Conservation (phyloP, 2,329 filamentous ascomycete species). For the Colletotrichum gloeosporioides region DNA sequence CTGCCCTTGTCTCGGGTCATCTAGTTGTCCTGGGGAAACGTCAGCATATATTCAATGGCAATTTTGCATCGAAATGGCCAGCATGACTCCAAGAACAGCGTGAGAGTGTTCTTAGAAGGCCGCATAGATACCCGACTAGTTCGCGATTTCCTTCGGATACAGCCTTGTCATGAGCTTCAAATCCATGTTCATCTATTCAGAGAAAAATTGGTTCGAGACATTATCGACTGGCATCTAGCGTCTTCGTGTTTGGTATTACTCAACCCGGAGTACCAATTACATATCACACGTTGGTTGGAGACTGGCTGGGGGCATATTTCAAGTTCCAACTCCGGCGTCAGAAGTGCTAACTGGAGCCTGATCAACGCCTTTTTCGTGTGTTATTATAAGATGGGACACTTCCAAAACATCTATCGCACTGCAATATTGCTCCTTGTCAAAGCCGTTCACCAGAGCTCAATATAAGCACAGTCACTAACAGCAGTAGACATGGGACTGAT, state of each 20-base stretch:
- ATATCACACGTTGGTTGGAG: background rate
- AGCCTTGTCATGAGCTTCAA: background rate
- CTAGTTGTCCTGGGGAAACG: background rate
- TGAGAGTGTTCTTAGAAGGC: background rate
- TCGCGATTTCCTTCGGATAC: background rate
- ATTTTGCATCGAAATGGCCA: background rate
- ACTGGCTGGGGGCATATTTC: accelerated
- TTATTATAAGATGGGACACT: background rate
- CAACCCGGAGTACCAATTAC: too few species aligned
- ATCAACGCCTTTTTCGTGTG: background rate
- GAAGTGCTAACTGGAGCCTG: background rate
- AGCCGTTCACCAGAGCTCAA: background rate
- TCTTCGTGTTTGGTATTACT: too few species aligned
- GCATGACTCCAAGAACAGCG: background rate
- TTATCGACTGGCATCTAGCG: too few species aligned
- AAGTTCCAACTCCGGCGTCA: background rate
- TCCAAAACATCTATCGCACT: background rate
- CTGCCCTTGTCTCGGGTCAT: background rate
- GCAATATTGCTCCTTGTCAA: background rate
- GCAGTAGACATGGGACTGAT: background rate
- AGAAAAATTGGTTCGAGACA: too few species aligned
- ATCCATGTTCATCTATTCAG: background rate
- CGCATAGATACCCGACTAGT: accelerated
- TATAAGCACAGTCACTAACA: background rate
- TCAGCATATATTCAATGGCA: background rate